Percentiles rank a stretch among this genome's conserved stretches.
Conservation (phyloP, 768 basidiomycete genomes). For the Goffeauzyma gilvescens region DNA sequence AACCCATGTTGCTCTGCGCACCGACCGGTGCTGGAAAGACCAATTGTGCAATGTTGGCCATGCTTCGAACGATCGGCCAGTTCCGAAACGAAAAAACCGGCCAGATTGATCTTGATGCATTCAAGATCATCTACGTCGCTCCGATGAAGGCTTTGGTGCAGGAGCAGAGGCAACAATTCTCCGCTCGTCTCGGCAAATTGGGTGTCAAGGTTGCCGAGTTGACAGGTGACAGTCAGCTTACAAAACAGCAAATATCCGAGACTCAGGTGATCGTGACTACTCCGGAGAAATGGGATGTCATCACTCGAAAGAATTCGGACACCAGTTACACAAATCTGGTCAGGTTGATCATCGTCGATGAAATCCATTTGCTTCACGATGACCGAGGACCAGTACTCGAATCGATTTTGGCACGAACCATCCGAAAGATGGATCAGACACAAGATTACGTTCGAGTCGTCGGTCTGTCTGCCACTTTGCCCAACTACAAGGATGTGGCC, state of each 20-base stretch:
- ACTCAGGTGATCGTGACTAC: slow-evolving; percentile 98
- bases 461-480: slow-evolving; percentile 89
- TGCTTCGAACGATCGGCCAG: slow-evolving; percentile 75
- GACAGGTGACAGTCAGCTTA: slow-evolving; percentile 94
- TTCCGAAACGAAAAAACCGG: slow-evolving; percentile 68
- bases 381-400: slow-evolving; percentile 95
- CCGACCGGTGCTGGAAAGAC: slow-evolving; percentile 99
- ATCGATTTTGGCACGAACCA: slow-evolving; percentile 69
- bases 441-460: slow-evolving; percentile 81
- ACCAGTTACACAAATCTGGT: slow-evolving; percentile 94
- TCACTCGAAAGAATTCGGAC: slow-evolving; percentile 92
- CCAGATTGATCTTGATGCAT: slow-evolving; percentile 60
- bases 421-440: slow-evolving; percentile 85
- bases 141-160: slow-evolving; percentile 99
- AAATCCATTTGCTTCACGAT: slow-evolving; percentile 92
- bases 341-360: slow-evolving; percentile 88
- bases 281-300: slow-evolving; percentile 98
- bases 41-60: slow-evolving; percentile 89
- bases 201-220: slow-evolving; percentile 82
- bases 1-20: slow-evolving; percentile 85
- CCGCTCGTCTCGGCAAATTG: slow-evolving; percentile 46
- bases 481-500: slow-evolving; percentile 94
- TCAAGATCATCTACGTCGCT: slow-evolving; percentile 94
- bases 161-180: slow-evolving; percentile 94
- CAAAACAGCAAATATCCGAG: slow-evolving; percentile 87